phyloP scores from a whole-genome alignment of 805 yeast species.

The Yamadazyma philogaea region DNA sequence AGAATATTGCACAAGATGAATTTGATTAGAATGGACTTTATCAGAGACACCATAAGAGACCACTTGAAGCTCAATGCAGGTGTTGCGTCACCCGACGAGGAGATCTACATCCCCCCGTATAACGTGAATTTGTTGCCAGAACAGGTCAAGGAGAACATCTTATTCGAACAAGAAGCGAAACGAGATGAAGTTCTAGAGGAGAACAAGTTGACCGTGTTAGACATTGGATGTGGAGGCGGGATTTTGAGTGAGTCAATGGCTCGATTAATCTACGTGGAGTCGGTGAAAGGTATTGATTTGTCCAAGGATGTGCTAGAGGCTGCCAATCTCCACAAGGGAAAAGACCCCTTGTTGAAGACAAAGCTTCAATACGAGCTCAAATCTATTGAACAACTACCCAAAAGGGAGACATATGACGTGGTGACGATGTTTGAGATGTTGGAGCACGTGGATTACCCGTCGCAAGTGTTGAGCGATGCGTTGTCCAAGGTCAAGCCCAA shows the following conservation, averaged over 20 bases:
- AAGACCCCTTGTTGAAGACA: conserved; percentile 59
- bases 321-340: conserved; percentile 63
- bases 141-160: conserved; percentile 46
- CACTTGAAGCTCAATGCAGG: conserved; percentile 41
- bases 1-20: conserved; percentile 95
- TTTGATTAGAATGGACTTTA: conserved; percentile 81
- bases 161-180: conserved; percentile 48
- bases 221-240: conserved; percentile 99
- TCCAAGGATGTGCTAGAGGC: conserved; percentile 79
- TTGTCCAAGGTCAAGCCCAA: conserved; percentile 67
- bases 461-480: conserved; percentile 67
- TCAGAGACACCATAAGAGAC: conserved; percentile 54
- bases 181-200: conserved; percentile 34
- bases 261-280: conserved; percentile 57
- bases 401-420: conserved; percentile 57
- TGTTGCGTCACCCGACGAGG: conserved; percentile 32
- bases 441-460: conserved; percentile 89
- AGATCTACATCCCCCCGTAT: conserved; percentile 76
- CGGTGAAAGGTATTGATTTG: conserved; percentile 81
- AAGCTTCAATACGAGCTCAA: conserved; percentile 59
- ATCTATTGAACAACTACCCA: conserved; percentile 58
- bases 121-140: conserved; percentile 63
- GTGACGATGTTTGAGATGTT: conserved; percentile 92
- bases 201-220: conserved; percentile 57
- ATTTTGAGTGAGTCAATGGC: conserved; percentile 84